phyloP scores from a whole-genome alignment of 2,329 filamentous ascomycete species.

The Fusarium concolor region DNA sequence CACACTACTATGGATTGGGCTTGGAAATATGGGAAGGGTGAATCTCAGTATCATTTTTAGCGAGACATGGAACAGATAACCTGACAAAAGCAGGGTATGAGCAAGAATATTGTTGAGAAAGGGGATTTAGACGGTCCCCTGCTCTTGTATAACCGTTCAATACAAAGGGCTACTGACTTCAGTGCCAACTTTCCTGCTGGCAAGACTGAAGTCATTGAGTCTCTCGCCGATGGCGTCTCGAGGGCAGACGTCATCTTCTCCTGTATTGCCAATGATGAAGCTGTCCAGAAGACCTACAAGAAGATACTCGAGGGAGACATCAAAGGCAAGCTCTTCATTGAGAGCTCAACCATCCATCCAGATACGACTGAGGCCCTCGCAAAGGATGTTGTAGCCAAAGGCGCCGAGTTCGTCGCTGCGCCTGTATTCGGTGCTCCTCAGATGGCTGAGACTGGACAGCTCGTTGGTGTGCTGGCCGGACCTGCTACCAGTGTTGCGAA shows the following conservation, averaged over 20 bases:
- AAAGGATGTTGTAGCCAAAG: conserved; percentile 65
- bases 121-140: conserved; percentile 77
- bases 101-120: conserved; percentile 84
- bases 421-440: conserved; percentile 78
- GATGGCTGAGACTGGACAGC: conserved; percentile 75
- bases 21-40: conserved; percentile 89
- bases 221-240: conserved; percentile 73
- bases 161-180: conserved; percentile 72
- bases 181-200: conserved; percentile 68
- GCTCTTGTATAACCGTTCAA: conserved; percentile 84
- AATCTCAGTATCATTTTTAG: conserved; percentile 46
- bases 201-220: conserved; percentile 72
- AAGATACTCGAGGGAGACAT: conserved; percentile 66
- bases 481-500: conserved; percentile 68
- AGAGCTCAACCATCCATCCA: conserved; percentile 90
- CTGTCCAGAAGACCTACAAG: conserved; percentile 72
- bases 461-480: conserved; percentile 80
- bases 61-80: neutral
- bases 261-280: conserved; percentile 82
- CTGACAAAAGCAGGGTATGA: conserved; percentile 74
- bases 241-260: conserved; percentile 83
- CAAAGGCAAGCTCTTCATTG: conserved; percentile 81
- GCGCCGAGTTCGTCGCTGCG: conserved; percentile 78
- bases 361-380: conserved; percentile 78
- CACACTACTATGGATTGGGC: conserved; percentile 80